phyloP scores from a whole-genome alignment of 768 basidiomycete genomes.

The Kondoa subrosea region DNA sequence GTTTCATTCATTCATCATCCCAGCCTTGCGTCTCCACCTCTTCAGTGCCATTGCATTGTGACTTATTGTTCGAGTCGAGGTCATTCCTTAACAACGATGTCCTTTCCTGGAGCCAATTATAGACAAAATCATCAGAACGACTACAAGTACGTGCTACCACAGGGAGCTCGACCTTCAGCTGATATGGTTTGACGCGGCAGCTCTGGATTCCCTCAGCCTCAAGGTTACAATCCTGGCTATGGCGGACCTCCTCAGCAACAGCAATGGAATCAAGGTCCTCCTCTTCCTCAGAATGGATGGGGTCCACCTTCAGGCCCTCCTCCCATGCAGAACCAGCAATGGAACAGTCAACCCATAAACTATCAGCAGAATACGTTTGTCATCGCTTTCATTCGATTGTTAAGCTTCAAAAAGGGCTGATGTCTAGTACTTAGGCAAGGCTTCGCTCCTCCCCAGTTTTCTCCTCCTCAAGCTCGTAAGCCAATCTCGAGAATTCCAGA shows the following conservation, averaged over 20 bases:
- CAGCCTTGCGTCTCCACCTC: too few relatives aligned
- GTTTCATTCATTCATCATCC: too few relatives aligned
- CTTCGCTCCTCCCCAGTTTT: background rate
- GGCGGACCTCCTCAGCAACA: conserved; percentile 1
- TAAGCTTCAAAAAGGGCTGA: background rate
- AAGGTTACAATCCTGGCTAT: background rate
- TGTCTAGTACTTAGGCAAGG: background rate
- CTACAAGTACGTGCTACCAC: background rate
- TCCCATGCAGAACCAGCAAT: too few relatives aligned
- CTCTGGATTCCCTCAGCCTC: background rate
- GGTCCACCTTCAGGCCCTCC: conserved; percentile 12
- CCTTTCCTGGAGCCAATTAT: background rate
- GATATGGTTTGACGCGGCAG: background rate
- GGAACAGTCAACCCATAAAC: too few relatives aligned
- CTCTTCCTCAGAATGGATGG: conserved; percentile 6
- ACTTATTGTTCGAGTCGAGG: too few relatives aligned
- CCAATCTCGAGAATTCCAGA: background rate
- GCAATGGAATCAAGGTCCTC: conserved; percentile 8
- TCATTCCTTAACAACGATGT: too few relatives aligned
- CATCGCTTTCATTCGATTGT: too few relatives aligned
- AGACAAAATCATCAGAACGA: background rate
- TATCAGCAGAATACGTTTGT: background rate
- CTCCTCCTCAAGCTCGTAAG: background rate
- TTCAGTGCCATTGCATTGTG: too few relatives aligned
- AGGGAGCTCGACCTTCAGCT: background rate